Percentiles rank a stretch among this genome's conserved stretches.
Conservation (phyloP, 805 yeast species). For the Metschnikowia vanudenii region DNA sequence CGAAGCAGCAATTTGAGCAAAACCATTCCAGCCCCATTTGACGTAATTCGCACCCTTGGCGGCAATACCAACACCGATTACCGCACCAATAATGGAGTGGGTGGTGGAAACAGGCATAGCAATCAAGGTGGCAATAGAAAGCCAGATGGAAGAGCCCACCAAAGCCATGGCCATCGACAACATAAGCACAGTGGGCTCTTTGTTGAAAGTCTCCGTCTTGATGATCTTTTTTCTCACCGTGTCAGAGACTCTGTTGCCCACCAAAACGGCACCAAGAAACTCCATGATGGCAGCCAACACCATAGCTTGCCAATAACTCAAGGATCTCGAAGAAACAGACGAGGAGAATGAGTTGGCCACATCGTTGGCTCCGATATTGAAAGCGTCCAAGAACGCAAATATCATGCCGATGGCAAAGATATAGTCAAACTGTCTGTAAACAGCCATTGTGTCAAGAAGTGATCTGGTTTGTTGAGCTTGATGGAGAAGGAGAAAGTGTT, state of each 20-base stretch:
- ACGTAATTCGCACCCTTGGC: conserved; percentile 61
- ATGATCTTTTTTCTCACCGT: conserved; percentile 68
- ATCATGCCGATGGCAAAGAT: conserved; percentile 66
- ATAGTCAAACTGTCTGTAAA: conserved; percentile 60
- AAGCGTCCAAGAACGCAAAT: conserved; percentile 75
- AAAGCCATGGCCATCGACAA: conserved; percentile 73
- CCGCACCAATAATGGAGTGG: conserved; percentile 74
- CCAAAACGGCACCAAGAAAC: conserved; percentile 71
- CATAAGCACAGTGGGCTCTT: conserved; percentile 70
- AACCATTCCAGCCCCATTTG: conserved; percentile 76
- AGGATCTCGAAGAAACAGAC: conserved; percentile 66
- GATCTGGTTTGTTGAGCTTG: neutral
- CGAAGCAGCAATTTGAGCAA: conserved; percentile 69
- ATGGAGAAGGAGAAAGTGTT: neutral
- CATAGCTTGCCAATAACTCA: conserved; percentile 76
- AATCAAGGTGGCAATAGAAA: conserved; percentile 60
- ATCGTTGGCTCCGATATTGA: conserved; percentile 80
- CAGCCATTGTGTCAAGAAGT: conserved; percentile 23
- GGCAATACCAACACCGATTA: conserved; percentile 74
- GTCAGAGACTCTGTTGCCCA: conserved; percentile 72
- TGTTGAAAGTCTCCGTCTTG: conserved; percentile 46
- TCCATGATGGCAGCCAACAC: conserved; percentile 67
- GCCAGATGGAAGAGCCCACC: conserved; percentile 71
- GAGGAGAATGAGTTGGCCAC: conserved; percentile 81
- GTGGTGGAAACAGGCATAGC: conserved; percentile 84